phyloP scores from a whole-genome alignment of 1,284 basidiomycete genomes.

The Sphaerobolus stellatus region DNA sequence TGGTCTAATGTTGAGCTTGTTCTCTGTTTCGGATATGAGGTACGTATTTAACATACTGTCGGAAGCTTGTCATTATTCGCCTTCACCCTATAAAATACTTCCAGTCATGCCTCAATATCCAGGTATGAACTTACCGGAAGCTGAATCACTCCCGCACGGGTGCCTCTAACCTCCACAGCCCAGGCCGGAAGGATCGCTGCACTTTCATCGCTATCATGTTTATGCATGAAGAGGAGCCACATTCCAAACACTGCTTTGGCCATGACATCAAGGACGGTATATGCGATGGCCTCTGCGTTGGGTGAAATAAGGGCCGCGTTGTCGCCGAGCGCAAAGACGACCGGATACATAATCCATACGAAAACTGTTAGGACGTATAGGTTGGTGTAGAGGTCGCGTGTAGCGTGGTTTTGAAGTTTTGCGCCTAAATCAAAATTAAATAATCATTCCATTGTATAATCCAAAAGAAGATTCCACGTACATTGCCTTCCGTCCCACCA shows the following conservation, averaged over 20 bases:
- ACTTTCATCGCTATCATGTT: constrained; percentile 4
- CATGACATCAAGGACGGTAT: constrained; percentile 8
- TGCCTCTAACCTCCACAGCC: constrained; percentile 5
- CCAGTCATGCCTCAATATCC: not conserved
- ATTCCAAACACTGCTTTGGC: constrained; percentile 6
- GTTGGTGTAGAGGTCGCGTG: constrained; percentile 4
- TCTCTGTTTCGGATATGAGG: too few relatives aligned
- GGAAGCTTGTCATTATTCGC: not conserved
- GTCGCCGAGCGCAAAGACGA: constrained; percentile 3
- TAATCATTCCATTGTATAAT: not conserved
- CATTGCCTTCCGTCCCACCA: constrained; percentile 5
- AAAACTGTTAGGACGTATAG: constrained; percentile 7
- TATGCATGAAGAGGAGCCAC: constrained; percentile 9
- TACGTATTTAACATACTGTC: too few relatives aligned
- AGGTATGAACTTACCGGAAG: constrained; percentile 8
- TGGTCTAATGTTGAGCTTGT: too few relatives aligned
- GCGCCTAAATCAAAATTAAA: not conserved
- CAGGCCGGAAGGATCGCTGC: not conserved
- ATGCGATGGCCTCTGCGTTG: constrained; percentile 1
- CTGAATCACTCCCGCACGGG: constrained; percentile 3
- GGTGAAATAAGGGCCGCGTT: not conserved
- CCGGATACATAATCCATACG: constrained; percentile 9
- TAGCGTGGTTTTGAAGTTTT: not conserved
- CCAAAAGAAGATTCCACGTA: not conserved
- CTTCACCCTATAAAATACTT: not conserved